Percentiles rank a stretch among this genome's conserved stretches.
Evolutionary conservation across 345 rosid genomes (phyloP).

Genomic region (Dimocarpus longan): DNA sequence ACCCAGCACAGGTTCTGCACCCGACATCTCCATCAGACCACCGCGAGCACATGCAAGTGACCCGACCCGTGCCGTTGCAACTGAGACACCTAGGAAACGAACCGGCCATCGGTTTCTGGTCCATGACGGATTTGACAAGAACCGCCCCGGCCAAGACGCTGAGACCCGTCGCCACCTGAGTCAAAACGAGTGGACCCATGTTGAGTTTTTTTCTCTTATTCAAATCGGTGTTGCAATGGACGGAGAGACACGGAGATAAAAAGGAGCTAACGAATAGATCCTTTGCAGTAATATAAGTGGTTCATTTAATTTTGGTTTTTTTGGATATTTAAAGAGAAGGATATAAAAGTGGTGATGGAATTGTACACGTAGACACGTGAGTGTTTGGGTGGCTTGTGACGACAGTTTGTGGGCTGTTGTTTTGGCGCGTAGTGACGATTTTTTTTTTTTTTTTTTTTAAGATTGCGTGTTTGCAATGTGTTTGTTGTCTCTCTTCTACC

Average conservation of each 20-base stretch:
- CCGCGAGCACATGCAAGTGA: slow-evolving; percentile 70
- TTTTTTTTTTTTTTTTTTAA: background rate
- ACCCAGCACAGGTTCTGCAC: slow-evolving; percentile 86
- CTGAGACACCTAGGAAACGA: slow-evolving; percentile 63
- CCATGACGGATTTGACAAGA: slow-evolving; percentile 78
- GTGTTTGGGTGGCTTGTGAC: slow-evolving; percentile 27
- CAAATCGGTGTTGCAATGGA: background rate
- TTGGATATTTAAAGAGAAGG: background rate
- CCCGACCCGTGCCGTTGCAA: slow-evolving; percentile 89
- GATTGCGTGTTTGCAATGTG: background rate
- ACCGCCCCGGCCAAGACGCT: slow-evolving; percentile 90
- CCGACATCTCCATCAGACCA: slow-evolving; percentile 97
- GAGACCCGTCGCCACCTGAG: slow-evolving; percentile 81
- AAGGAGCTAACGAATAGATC: background rate
- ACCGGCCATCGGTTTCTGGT: slow-evolving; percentile 91
- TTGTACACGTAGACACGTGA: slow-evolving; percentile 53
- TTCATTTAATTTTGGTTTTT: background rate
- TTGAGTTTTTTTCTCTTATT: background rate
- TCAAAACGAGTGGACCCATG: slow-evolving; percentile 74
- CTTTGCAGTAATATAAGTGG: background rate
- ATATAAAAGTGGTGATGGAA: slow-evolving; percentile 38
- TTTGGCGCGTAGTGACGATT: slow-evolving; percentile 34
- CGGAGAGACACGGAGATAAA: background rate
- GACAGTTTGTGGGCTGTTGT: background rate
- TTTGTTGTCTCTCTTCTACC: slow-evolving; percentile 10